Conservation (phyloP, 169 alveolate species). For the Plasmodium chabaudi region DNA sequence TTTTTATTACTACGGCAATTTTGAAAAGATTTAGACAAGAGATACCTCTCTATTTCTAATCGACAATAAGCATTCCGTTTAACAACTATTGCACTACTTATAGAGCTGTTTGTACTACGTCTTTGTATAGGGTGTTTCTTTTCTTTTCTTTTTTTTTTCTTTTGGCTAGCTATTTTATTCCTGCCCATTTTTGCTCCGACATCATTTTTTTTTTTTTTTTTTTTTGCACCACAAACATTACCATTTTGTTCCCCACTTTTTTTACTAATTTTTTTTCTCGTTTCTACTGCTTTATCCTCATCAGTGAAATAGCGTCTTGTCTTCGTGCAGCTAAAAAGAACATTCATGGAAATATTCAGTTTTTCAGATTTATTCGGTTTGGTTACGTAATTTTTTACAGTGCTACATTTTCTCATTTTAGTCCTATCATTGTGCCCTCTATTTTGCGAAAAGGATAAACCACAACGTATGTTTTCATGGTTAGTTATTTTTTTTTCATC, state of each 20-base stretch:
- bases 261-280: not conserved
- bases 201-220: constrained; percentile 1
- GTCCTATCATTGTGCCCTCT: too few species aligned
- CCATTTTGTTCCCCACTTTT: too few species aligned
- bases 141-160: not conserved
- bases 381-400: too few species aligned
- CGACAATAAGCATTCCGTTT: not conserved
- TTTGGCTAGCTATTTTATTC: not conserved
- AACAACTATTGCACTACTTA: not conserved
- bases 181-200: not conserved
- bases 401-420: too few species aligned
- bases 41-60: not conserved
- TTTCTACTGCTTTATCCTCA: not conserved
- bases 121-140: not conserved
- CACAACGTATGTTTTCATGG: too few species aligned
- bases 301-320: too few species aligned
- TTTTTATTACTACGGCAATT: not conserved
- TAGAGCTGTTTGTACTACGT: not conserved
- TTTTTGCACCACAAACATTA: not conserved
- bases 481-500: too few species aligned
- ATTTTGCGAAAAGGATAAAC: too few species aligned
- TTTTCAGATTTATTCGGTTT: too few species aligned
- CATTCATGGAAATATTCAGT: too few species aligned
- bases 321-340: too few species aligned
- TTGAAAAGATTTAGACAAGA: not conserved